Percentiles rank a stretch among this genome's conserved stretches.
Evolutionary conservation across 208 protist genomes (phyloP).

Genomic region (Acanthamoeba polyphaga): DNA sequence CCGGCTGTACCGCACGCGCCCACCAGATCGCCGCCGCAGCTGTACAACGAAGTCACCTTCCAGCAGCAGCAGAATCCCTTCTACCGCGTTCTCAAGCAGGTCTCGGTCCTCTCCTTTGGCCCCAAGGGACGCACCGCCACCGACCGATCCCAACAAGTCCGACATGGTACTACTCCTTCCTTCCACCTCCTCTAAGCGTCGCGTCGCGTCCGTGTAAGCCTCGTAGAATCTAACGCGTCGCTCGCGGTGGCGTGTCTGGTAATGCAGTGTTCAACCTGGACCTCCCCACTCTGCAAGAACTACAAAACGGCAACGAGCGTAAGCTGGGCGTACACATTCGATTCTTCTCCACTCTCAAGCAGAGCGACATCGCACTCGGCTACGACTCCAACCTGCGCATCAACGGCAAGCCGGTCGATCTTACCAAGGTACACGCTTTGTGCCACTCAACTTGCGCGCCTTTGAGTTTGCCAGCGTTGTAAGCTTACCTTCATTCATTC

Average conservation of each 20-base stretch:
- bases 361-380: not conserved
- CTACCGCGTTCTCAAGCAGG: slow-evolving; percentile 20
- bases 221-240: not conserved
- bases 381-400: slow-evolving; percentile 28
- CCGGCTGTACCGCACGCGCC: not conserved
- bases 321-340: slow-evolving; percentile 18
- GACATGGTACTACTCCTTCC: not conserved
- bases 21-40: not conserved
- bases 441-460: not conserved
- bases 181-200: not conserved
- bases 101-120: slow-evolving; percentile 41
- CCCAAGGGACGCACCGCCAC: not conserved
- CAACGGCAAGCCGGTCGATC: not conserved
- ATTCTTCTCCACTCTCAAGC: slow-evolving; percentile 21
- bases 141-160: not conserved
- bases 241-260: no score
- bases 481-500: no score
- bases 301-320: not conserved
- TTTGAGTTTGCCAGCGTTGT: no score
- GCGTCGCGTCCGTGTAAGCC: not conserved
- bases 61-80: slow-evolving; percentile 8
- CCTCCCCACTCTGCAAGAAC: not conserved
- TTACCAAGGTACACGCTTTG: not conserved
- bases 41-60: not conserved
- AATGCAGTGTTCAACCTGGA: slow-evolving; percentile 19